A percentile compares a stretch with the other conserved stretches of the same genome.
Evolutionary conservation across 2,329 filamentous ascomycete species (phyloP).

Genomic region (Trichoderma sp.): DNA sequence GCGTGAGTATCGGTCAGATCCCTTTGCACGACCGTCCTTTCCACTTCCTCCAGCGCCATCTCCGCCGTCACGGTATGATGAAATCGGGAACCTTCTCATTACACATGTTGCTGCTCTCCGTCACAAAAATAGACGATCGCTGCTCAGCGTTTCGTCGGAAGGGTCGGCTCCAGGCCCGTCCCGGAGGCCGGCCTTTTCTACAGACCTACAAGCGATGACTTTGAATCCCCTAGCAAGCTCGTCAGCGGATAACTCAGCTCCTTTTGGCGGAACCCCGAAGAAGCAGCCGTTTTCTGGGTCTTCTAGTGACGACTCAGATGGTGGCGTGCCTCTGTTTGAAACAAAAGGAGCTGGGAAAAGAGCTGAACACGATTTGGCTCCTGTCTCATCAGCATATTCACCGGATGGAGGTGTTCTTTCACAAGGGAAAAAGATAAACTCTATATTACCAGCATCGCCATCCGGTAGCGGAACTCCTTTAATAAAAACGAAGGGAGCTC

Average conservation of each 20-base stretch:
- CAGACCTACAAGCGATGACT: not conserved
- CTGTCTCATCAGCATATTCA: not conserved
- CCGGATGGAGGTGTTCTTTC: too few relatives aligned
- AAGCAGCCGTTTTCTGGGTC: not conserved
- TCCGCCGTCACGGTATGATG: not conserved
- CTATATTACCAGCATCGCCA: too few relatives aligned
- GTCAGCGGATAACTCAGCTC: not conserved
- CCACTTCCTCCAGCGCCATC: not conserved
- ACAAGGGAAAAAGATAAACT: too few relatives aligned
- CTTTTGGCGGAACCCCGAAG: not conserved
- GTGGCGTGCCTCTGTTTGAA: not conserved
- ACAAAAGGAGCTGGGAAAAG: not conserved
- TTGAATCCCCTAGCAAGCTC: not conserved
- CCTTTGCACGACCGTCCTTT: not conserved
- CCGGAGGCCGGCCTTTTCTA: not conserved
- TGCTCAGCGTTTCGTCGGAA: not conserved
- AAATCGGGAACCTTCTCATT: constrained; percentile 8
- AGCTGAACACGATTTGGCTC: not conserved
- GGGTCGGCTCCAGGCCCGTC: not conserved
- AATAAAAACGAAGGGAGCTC: too few relatives aligned
- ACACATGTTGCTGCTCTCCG: constrained; percentile 7
- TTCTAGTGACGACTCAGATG: not conserved
- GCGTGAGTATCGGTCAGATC: not conserved
- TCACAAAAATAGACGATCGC: constrained; percentile 1
- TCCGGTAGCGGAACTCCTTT: too few relatives aligned